Evolutionary conservation across 495 filamentous ascomycete genomes (phyloP), one percentile per base, ranked within the genome.

Genomic region (Podospora anserina): DNA sequence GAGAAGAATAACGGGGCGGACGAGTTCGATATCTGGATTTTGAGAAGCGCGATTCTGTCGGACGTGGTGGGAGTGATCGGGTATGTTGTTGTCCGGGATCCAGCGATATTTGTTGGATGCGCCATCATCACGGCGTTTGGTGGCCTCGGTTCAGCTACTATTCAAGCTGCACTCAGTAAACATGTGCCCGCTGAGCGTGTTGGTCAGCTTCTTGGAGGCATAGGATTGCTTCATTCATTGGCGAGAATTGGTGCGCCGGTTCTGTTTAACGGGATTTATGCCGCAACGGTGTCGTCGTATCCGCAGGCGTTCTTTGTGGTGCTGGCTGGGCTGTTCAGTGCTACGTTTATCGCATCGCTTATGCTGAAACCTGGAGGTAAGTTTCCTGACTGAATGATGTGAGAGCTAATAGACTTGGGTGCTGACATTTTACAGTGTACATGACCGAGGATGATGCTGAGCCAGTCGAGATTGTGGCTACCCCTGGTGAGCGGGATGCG

Each of bases 221-320:
- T 85, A 19, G 95, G 96, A 0, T 78, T 98, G 62, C 77, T 99
- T 68, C 95, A 97, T 81, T 90, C 92, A 0, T 75, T 95, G 20
- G 89, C 91, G 3, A 84, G 93, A 49, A 86, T 99, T 9, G 74
- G 96, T 16, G 88, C 88, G 9, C 95, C 95, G 0, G 83, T 89
- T 4, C 72, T 95, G 9, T 96, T 97, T 76, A 95, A 93, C 74
- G 82, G 91, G 23, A 86, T 97, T 19, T 99, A 96, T 75, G 90
- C 90, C 20, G 76, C 81, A 20, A 99, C 95, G 0, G 91, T 97
- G 5, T 86, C 83, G 16, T 88, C 85, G 5, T 92, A 88, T 68
- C 88, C 91, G 3, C 91, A 93, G 77, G 87, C 92, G 0, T 90
- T 97, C 4, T 97, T 97, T 77, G 85, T 96, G 32, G 85, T 90